Evolutionary conservation across 352 stramenopile genomes (phyloP).

Genomic region (Phytophthora citricola): DNA sequence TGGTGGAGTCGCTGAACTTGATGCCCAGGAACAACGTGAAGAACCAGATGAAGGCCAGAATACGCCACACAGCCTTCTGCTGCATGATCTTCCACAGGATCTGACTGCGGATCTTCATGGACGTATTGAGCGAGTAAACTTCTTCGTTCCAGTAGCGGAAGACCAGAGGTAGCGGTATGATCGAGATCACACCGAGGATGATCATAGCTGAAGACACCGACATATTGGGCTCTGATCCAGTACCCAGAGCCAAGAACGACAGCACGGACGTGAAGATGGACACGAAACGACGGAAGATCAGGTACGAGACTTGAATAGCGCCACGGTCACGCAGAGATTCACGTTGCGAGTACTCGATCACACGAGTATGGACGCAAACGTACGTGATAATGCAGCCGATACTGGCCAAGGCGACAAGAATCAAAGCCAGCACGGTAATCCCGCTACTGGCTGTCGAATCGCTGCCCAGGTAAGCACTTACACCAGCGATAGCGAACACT

Average conservation of each 20-base stretch:
- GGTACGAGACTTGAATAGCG: slow-evolving; percentile 62
- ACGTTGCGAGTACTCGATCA: slow-evolving; percentile 71
- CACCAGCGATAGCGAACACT: slow-evolving; percentile 59
- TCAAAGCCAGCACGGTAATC: slow-evolving; percentile 45
- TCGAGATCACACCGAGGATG: slow-evolving; percentile 59
- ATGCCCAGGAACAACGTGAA: slow-evolving; percentile 67
- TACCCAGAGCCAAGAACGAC: slow-evolving; percentile 58
- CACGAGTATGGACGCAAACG: slow-evolving; percentile 65
- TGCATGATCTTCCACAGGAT: slow-evolving; percentile 83
- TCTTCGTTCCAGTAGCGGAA: slow-evolving; percentile 72
- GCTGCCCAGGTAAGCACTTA: slow-evolving; percentile 52
- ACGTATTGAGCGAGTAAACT: slow-evolving; percentile 64
- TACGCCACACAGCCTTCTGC: slow-evolving; percentile 77
- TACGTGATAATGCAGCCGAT: slow-evolving; percentile 74
- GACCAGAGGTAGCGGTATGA: slow-evolving; percentile 57
- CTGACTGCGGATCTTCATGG: slow-evolving; percentile 63
- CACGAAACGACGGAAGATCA: slow-evolving; percentile 66
- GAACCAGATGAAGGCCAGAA: slow-evolving; percentile 69
- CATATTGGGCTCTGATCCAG: slow-evolving; percentile 41
- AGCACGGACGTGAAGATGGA: slow-evolving; percentile 62
- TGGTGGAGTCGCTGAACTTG: slow-evolving; percentile 57
- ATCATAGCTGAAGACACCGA: slow-evolving; percentile 52
- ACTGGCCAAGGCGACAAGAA: slow-evolving; percentile 55
- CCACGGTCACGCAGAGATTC: slow-evolving; percentile 66
- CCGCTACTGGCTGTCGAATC: slow-evolving; percentile 34